Base-by-base conservation (phyloP, 306 rosid species). In the Senna siamea region DNA sequence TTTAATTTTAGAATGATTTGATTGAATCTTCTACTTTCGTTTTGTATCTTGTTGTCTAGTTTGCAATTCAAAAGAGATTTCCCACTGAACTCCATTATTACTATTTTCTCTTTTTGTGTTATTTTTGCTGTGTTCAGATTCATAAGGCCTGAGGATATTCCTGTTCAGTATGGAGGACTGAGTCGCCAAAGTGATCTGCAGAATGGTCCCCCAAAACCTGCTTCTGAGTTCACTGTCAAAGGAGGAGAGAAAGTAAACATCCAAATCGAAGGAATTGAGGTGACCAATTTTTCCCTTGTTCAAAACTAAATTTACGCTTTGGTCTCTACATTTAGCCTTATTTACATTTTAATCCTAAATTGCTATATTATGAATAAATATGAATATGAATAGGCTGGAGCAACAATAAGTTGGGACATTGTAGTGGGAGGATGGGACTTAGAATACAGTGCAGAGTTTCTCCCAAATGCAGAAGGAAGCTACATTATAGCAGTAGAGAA, bases 181-280 rank as follows among this genome's bases (percentile, higher is more conserved):
- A 80, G 88, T 58, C 80, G 95, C 46, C 87, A 81, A 8, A 83
- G 83, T 34, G 98, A 92, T 78, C 78, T 79, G 65, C 96, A 83
- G 67, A 84, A 88, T 35, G 96, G 89, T 66, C 95, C 97, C 23
- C 93, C 98, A 9, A 92, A 94, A 69, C 96, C 96, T 14, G 99
- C 99, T 61, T 92, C 98, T 15, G 98, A 92, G 80, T 94, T 94
- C 86, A 81, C 85, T 20, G 89, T 94, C 51, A 94, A 90, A 83
- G 95, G 96, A 32, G 96, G 96, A 41, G 98, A 92, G 87, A 92
- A 88, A 80, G 98, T 92, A 55, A 92, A 92, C 89, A 92, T 92
- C 22, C 96, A 92, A 81, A 92, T 92, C 1, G 98, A 90, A 82
- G 98, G 98, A 61, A 90, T 92, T 74, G 98, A 92, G 96, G 98